phyloP scores from a whole-genome alignment of 257 asterid species.

The Gentiana straminea region DNA sequence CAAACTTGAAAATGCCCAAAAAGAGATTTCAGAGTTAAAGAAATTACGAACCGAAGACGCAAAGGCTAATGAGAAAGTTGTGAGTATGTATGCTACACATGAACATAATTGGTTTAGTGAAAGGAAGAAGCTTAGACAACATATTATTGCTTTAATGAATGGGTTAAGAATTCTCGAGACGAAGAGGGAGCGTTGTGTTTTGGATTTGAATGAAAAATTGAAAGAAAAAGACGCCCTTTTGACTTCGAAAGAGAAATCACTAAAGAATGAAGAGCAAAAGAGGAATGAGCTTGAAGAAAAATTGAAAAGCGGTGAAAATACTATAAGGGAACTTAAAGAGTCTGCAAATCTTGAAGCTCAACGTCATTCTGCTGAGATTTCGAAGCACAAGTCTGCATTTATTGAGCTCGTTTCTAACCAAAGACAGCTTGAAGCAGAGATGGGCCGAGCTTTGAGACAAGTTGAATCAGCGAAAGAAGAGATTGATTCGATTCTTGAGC shows the following conservation, averaged over 20 bases:
- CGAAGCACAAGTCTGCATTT: constrained; percentile 60
- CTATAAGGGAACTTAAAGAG: constrained; percentile 39
- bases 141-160: constrained; percentile 55
- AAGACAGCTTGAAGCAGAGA: constrained; percentile 85
- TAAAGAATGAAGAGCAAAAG: constrained; percentile 37
- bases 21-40: constrained; percentile 44
- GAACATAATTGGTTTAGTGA: constrained; percentile 79
- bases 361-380: constrained; percentile 44
- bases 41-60: constrained; percentile 71
- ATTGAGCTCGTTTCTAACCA: constrained; percentile 85
- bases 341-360: constrained; percentile 38
- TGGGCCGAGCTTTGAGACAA: constrained; percentile 73
- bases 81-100: constrained; percentile 64
- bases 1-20: constrained; percentile 43
- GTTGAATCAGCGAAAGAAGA: constrained; percentile 66
- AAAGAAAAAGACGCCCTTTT: constrained; percentile 29
- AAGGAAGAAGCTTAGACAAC: constrained; percentile 59
- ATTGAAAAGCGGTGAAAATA: constrained; percentile 30
- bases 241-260: constrained; percentile 41
- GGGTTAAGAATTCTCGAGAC: constrained; percentile 40
- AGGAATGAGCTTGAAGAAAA: constrained; percentile 44
- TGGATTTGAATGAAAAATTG: constrained; percentile 43
- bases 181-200: constrained; percentile 30
- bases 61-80: constrained; percentile 80
- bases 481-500: constrained; percentile 43